Percentiles rank a stretch among this genome's conserved stretches.
phyloP scores from a whole-genome alignment of 495 filamentous ascomycete species.

The Oidiodendron maius region DNA sequence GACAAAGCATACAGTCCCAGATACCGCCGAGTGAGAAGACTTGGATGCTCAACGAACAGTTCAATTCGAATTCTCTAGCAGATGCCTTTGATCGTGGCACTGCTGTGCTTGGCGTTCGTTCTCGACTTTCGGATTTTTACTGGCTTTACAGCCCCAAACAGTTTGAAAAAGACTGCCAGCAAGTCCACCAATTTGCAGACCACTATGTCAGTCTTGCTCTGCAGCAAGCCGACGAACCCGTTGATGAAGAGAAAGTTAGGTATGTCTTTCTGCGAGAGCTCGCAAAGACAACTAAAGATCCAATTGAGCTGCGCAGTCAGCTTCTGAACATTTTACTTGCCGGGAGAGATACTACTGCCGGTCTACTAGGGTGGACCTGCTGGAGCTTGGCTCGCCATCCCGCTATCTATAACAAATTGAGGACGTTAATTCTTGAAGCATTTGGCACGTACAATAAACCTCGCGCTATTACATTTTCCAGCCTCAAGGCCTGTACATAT shows the following conservation, averaged over 20 bases:
- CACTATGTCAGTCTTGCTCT: not conserved
- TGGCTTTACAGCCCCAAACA: not conserved
- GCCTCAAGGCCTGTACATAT: conserved; percentile 36
- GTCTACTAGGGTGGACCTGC: conserved; percentile 25
- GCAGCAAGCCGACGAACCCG: not conserved
- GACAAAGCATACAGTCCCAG: conserved; percentile 37
- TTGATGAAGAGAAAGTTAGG: not conserved
- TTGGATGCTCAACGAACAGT: not conserved
- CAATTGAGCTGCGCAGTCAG: conserved; percentile 33
- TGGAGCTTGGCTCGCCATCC: conserved; percentile 7
- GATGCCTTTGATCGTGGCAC: not conserved
- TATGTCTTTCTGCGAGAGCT: conserved; percentile 2
- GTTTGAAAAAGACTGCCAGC: not conserved
- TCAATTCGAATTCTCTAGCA: not conserved
- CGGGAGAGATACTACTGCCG: conserved; percentile 50
- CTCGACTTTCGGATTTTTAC: not conserved
- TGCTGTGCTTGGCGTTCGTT: not conserved
- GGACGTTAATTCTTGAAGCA: not conserved
- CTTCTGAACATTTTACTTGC: conserved; percentile 43
- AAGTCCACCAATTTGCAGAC: conserved; percentile 1
- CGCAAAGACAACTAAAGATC: not conserved
- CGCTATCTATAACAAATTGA: not conserved
- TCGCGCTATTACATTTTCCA: conserved; percentile 23
- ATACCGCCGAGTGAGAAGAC: not conserved
- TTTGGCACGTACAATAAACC: conserved; percentile 7